Percentiles rank a stretch among this genome's conserved stretches.
Evolutionary conservation across 2,329 filamentous ascomycete genomes (phyloP).

Genomic region (Hypomyces rosellus): DNA sequence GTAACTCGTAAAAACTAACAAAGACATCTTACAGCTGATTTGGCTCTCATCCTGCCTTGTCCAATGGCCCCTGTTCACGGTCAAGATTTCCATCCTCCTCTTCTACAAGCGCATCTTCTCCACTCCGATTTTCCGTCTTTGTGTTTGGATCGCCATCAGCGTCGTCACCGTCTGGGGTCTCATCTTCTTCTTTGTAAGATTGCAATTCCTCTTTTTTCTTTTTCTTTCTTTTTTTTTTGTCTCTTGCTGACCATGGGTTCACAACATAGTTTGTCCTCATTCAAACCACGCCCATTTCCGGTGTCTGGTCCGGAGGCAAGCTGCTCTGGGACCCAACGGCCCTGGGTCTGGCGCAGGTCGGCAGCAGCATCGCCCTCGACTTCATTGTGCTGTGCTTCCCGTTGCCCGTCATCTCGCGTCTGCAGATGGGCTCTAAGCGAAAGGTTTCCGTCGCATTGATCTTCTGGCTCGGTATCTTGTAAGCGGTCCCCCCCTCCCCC

Average conservation of each 20-base stretch:
- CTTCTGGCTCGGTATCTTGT: conserved; percentile 1
- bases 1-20: no score
- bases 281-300: neutral
- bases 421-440: neutral
- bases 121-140: neutral
- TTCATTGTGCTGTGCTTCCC: conserved; percentile 1
- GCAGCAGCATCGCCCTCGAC: neutral
- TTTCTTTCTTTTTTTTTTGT: no score
- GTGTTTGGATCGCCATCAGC: neutral
- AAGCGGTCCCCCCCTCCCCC: no score
- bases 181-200: neutral
- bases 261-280: neutral
- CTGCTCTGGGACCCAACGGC: neutral
- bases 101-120: conserved; percentile 13
- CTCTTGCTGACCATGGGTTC: neutral
- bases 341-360: neutral
- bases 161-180: neutral
- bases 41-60: no score
- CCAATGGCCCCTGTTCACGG: neutral
- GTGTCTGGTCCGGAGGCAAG: neutral
- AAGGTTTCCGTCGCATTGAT: neutral
- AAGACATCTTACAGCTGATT: no score
- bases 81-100: conserved; percentile 13
- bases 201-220: no score
- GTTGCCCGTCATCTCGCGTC: neutral